These are phyloP conservation scores for Oropetium thomaeum DNA, from an alignment of 176 grass and related monocot genomes.

Conservation along the genomic window DNA sequence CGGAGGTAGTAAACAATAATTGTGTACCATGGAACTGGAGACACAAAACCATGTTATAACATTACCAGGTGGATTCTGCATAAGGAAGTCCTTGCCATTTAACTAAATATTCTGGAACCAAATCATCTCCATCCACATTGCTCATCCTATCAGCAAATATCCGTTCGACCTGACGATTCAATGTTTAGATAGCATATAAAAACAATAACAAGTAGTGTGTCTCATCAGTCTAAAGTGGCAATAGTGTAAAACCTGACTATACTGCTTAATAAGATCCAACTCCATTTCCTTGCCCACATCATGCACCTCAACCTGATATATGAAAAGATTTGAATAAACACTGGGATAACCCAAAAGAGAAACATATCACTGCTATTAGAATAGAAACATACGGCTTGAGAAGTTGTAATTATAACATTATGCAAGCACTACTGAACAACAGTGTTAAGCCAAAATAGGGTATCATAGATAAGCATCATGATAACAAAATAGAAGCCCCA, in stretches of 20 bases:
- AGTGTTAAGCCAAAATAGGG: background rate
- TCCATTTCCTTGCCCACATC: constrained; percentile 99
- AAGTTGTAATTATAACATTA: background rate
- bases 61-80: constrained; percentile 98
- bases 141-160: constrained; percentile 97
- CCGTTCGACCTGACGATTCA: constrained; percentile 83
- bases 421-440: background rate
- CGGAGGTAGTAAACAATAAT: background rate
- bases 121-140: constrained; percentile 75
- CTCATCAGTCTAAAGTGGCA: constrained; percentile 3
- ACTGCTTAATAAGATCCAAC: constrained; percentile 94
- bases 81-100: constrained; percentile 99
- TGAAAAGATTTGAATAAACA: constrained; percentile 29
- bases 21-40: constrained; percentile 1
- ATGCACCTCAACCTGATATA: constrained; percentile 87
- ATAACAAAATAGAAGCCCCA: background rate
- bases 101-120: constrained; percentile 91
- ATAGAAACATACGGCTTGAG: background rate
- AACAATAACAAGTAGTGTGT: background rate
- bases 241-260: constrained; percentile 76
- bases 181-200: constrained; percentile 37
- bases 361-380: background rate
- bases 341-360: background rate
- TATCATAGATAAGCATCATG: background rate
- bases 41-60: constrained; percentile 20